Evolutionary conservation across 176 grass and related monocot species (phyloP).

Genomic region (Carex myosuroides): DNA sequence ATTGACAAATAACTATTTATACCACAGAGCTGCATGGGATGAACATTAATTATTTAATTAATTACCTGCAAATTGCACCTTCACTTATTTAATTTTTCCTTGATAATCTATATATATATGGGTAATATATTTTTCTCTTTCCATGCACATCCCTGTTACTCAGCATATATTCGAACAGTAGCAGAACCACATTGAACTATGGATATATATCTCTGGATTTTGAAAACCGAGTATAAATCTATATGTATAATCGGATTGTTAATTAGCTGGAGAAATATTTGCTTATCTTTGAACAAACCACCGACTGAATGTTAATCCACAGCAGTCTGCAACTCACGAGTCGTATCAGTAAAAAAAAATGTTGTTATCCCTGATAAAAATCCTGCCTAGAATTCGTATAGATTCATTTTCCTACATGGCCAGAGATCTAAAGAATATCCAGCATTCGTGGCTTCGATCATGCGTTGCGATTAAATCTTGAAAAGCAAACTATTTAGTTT

Average conservation of each 20-base stretch:
- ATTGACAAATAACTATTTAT: neutral
- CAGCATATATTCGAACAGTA: too few relatives aligned
- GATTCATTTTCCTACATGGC: neutral
- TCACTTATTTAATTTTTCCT: neutral
- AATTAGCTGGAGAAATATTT: too few relatives aligned
- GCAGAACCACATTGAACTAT: too few relatives aligned
- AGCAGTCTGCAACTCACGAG: too few relatives aligned
- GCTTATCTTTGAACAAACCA: too few relatives aligned
- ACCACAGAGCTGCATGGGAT: neutral
- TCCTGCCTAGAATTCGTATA: neutral
- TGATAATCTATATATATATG: neutral
- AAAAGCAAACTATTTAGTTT: neutral
- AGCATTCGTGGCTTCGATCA: neutral
- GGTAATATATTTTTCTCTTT: neutral
- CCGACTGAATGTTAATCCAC: too few relatives aligned
- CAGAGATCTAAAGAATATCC: neutral
- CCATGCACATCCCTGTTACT: neutral
- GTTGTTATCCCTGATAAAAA: neutral
- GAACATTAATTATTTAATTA: neutral
- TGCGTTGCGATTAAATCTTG: neutral
- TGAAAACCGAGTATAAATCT: too few relatives aligned
- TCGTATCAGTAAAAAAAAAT: too few relatives aligned
- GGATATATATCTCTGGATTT: too few relatives aligned
- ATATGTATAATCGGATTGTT: too few relatives aligned
- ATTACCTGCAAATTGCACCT: neutral